Percentiles rank a stretch among this genome's conserved stretches.
phyloP scores from a whole-genome alignment of 73 alveolate genomes.

The Symbiodinium pilosum region DNA sequence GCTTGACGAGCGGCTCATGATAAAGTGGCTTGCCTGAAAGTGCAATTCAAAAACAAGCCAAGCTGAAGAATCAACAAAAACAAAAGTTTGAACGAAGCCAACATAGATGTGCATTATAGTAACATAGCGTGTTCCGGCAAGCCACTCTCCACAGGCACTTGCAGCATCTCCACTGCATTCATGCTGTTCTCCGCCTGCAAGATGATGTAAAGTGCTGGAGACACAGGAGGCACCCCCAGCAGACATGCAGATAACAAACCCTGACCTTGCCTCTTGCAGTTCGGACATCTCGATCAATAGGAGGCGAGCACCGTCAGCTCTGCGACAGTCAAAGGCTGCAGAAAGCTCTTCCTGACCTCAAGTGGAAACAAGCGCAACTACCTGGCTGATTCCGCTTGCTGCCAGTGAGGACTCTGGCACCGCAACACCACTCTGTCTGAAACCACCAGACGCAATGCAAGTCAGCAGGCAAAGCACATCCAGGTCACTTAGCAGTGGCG shows the following conservation, averaged over 20 bases:
- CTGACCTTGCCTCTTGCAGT: background rate
- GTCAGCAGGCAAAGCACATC: too few relatives aligned
- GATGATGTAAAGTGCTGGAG: background rate
- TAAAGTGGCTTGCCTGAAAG: too few relatives aligned
- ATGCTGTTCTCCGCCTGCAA: background rate
- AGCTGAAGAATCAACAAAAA: too few relatives aligned
- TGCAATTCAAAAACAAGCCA: too few relatives aligned
- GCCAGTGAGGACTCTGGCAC: background rate
- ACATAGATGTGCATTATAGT: too few relatives aligned
- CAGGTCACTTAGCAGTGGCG: too few relatives aligned
- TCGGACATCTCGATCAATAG: background rate
- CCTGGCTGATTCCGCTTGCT: background rate
- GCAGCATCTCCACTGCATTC: background rate
- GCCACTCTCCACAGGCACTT: background rate
- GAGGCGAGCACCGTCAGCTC: background rate
- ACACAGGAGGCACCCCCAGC: background rate
- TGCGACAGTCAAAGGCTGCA: background rate
- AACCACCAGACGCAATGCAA: too few relatives aligned
- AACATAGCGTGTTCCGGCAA: too few relatives aligned
- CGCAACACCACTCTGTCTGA: too few relatives aligned
- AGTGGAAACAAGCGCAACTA: background rate
- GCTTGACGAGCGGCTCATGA: too few relatives aligned
- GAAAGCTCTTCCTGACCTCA: background rate
- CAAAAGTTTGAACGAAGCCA: too few relatives aligned
- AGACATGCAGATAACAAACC: background rate